Conservation (phyloP, 768 basidiomycete species). For the Boletus sp. region DNA sequence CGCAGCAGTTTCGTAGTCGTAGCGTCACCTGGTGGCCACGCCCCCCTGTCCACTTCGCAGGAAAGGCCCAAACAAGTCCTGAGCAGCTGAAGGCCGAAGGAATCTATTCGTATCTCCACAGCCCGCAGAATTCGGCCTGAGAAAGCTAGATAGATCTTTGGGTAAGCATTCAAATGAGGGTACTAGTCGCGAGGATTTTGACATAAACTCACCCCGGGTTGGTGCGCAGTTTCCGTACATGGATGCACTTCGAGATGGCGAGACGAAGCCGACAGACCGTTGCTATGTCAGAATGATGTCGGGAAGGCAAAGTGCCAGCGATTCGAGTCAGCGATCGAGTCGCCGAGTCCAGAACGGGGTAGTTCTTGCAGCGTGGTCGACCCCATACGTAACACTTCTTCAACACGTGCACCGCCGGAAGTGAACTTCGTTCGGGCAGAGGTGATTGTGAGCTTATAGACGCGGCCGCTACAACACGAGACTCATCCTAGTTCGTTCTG, state of each 20-base stretch:
- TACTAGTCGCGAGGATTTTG: constrained; percentile 12
- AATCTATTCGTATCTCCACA: constrained; percentile 28
- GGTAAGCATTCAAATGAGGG: constrained; percentile 11
- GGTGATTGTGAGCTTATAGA: constrained; percentile 11
- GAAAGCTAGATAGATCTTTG: constrained; percentile 25
- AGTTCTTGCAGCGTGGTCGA: constrained; percentile 23
- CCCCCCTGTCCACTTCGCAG: constrained; percentile 20
- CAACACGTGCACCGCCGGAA: constrained; percentile 28
- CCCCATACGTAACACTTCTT: constrained; percentile 23
- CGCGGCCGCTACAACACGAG: constrained; percentile 17
- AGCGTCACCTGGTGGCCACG: constrained; percentile 16
- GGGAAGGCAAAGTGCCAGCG: constrained; percentile 8
- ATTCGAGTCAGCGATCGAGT: constrained; percentile 29
- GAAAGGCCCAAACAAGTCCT: constrained; percentile 15
- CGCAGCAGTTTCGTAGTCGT: constrained; percentile 18
- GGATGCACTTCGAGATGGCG: constrained; percentile 5
- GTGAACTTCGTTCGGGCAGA: constrained; percentile 19
- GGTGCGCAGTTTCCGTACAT: constrained; percentile 9
- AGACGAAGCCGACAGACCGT: constrained; percentile 16
- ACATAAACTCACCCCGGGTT: constrained; percentile 23
- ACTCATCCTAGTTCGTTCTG: constrained; percentile 14
- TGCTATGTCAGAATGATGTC: constrained; percentile 24
- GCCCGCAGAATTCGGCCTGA: constrained; percentile 20
- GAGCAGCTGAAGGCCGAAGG: constrained; percentile 17
- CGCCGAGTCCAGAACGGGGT: constrained; percentile 25